Conservation (phyloP, 345 rosid genomes). For the Odontarrhena argentea region DNA sequence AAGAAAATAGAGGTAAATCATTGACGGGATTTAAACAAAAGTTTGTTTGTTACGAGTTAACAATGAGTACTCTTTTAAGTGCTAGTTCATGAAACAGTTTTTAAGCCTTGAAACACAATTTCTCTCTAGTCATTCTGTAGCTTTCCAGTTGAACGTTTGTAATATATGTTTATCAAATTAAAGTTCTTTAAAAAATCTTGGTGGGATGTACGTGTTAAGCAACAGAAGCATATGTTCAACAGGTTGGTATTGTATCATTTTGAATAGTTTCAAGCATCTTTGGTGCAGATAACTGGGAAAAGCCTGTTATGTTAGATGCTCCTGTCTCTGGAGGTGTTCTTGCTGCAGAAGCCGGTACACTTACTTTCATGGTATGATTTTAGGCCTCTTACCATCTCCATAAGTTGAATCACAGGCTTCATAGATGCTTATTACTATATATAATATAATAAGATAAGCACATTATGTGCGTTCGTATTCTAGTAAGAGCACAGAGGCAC, state of each 20-base stretch:
- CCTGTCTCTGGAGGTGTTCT: conserved; percentile 97
- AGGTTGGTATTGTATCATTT: conserved; percentile 25
- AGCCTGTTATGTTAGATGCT: conserved; percentile 92
- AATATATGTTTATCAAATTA: not conserved
- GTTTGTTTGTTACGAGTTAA: not conserved
- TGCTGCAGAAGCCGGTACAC: conserved; percentile 86
- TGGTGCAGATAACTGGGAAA: conserved; percentile 57
- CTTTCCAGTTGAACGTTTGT: not conserved
- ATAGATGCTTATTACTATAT: conserved; percentile 2
- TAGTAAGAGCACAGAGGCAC: not conserved
- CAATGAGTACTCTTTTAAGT: not conserved
- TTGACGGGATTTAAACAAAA: not conserved
- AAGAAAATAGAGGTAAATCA: conserved; percentile 61
- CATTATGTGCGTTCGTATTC: not conserved
- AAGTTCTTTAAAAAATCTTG: not conserved
- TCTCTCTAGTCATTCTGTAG: not conserved
- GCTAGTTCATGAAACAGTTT: not conserved
- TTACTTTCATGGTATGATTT: conserved; percentile 80
- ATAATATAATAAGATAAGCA: not conserved
- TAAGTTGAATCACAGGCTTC: conserved; percentile 4
- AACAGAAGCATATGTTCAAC: not conserved
- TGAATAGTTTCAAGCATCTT: conserved; percentile 7
- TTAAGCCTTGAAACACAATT: not conserved
- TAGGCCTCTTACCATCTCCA: conserved; percentile 9
- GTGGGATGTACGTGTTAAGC: not conserved